phyloP scores from a whole-genome alignment of 1,139 yeast genomes.

The Scheffersomyces titani region DNA sequence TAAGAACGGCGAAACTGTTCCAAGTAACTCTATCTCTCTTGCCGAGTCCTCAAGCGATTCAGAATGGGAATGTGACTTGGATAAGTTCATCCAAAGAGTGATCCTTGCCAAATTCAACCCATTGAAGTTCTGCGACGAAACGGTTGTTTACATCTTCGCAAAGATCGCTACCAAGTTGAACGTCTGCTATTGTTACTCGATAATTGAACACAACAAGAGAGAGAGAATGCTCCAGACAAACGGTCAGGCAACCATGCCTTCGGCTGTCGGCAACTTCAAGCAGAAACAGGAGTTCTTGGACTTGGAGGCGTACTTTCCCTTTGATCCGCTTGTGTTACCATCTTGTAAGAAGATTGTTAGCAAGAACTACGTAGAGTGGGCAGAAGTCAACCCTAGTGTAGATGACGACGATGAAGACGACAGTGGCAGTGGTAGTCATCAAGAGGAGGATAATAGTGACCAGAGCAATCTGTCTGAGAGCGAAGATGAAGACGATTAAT shows the following conservation, averaged over 20 bases:
- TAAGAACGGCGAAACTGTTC: constrained; percentile 21
- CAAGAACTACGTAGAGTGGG: constrained; percentile 73
- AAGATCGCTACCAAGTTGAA: constrained; percentile 87
- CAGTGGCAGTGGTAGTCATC: constrained; percentile 28
- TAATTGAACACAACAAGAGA: constrained; percentile 86
- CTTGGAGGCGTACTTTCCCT: constrained; percentile 91
- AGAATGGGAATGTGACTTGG: constrained; percentile 82
- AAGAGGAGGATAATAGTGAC: constrained; percentile 30
- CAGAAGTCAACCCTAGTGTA: constrained; percentile 44
- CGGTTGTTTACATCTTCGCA: constrained; percentile 92
- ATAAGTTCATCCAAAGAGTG: constrained; percentile 82
- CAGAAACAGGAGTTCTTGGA: constrained; percentile 80
- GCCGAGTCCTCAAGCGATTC: constrained; percentile 20
- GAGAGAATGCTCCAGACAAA: constrained; percentile 50
- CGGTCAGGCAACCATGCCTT: constrained; percentile 26
- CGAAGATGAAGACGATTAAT: constrained; percentile 25
- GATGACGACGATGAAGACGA: constrained; percentile 68
- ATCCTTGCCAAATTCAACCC: constrained; percentile 92
- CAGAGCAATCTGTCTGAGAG: constrained; percentile 20
- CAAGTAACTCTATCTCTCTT: constrained; percentile 16
- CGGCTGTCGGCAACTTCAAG: constrained; percentile 42
- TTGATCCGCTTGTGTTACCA: constrained; percentile 84
- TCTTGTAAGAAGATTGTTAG: constrained; percentile 53
- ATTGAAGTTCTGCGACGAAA: constrained; percentile 87
- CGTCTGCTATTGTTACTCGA: constrained; percentile 90